Conservation (phyloP, 768 basidiomycete species). For the Guyanaporus albipodus region DNA sequence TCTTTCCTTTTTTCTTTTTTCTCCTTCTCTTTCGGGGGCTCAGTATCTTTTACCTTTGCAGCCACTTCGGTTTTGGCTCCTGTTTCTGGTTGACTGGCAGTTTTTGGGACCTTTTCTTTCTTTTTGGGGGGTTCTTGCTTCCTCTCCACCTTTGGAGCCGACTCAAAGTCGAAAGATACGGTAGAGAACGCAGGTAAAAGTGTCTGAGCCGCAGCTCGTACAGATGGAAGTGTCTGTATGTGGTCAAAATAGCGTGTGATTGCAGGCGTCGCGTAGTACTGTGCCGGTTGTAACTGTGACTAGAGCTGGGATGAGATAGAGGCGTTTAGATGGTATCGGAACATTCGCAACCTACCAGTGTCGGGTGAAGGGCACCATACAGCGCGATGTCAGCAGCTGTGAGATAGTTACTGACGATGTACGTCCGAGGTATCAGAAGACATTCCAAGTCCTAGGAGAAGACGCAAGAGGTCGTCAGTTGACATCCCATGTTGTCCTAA, state of each 20-base stretch:
- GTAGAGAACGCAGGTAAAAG: constrained; percentile 50
- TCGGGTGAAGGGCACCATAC: constrained; percentile 84
- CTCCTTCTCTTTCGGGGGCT: constrained; percentile 25
- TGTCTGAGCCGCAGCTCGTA: constrained; percentile 53
- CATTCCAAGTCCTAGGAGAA: constrained; percentile 64
- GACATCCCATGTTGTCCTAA: not conserved
- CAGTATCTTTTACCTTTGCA: constrained; percentile 34
- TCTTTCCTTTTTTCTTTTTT: constrained; percentile 58
- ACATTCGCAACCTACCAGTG: constrained; percentile 51
- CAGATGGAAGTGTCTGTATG: constrained; percentile 68
- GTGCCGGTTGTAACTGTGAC: constrained; percentile 65
- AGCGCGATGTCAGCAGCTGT: constrained; percentile 89
- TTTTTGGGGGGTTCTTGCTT: constrained; percentile 73
- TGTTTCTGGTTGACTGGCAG: constrained; percentile 26
- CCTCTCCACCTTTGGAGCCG: constrained; percentile 71
- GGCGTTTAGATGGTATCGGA: not conserved
- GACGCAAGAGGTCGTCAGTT: constrained; percentile 3
- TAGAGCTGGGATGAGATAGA: constrained; percentile 31
- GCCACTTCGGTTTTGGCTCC: constrained; percentile 26
- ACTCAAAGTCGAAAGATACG: constrained; percentile 68
- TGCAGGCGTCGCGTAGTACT: constrained; percentile 76
- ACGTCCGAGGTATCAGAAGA: constrained; percentile 72
- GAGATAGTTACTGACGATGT: constrained; percentile 77
- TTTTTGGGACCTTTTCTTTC: constrained; percentile 57
- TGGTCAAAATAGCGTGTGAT: constrained; percentile 95